Conservation (phyloP, 148 eudicot genomes). For the Arctostaphylos glauca region DNA sequence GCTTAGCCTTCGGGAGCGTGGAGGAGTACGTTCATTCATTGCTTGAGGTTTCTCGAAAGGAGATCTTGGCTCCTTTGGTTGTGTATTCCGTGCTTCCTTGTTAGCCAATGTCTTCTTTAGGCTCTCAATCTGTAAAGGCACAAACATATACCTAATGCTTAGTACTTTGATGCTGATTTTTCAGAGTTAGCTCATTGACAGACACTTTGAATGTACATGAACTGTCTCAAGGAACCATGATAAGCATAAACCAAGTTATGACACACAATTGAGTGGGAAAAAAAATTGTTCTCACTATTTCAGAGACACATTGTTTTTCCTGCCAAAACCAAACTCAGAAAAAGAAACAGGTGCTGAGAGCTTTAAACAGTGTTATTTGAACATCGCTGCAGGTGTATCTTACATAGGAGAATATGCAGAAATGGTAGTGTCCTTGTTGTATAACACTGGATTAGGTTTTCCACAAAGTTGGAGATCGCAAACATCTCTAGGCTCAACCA, state of each 20-base stretch:
- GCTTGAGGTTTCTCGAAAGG: constrained; percentile 35
- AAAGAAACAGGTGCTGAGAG: not conserved
- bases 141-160: not conserved
- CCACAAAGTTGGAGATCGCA: constrained; percentile 3
- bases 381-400: not conserved
- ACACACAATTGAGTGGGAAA: not conserved
- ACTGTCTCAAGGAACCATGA: not conserved
- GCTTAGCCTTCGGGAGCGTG: constrained; percentile 34
- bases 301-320: not conserved
- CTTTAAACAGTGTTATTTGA: not conserved
- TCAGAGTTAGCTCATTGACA: not conserved
- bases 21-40: constrained; percentile 37
- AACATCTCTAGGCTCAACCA: not conserved
- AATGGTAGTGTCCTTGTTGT: not conserved
- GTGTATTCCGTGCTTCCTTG: constrained; percentile 40
- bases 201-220: not conserved
- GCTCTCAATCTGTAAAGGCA: constrained; percentile 55
- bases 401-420: not conserved
- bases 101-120: constrained; percentile 59
- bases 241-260: not conserved
- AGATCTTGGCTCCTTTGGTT: constrained; percentile 38
- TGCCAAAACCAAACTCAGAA: not conserved
- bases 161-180: not conserved
- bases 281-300: not conserved
- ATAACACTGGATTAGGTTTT: not conserved